phyloP scores from a whole-genome alignment of 345 rosid genomes.

The Raphanus raphanistrum region DNA sequence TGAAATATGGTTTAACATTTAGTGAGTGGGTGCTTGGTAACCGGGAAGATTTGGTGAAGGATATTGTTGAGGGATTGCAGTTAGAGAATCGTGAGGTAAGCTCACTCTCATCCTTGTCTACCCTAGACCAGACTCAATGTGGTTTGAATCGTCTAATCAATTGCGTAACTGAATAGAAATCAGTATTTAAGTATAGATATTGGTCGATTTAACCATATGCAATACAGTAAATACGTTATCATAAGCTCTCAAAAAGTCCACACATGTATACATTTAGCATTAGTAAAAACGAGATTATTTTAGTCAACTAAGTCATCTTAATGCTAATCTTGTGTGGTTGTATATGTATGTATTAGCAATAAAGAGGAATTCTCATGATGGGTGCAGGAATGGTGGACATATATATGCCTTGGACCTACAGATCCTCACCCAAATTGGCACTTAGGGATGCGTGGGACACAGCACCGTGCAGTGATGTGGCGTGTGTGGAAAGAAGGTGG shows the following conservation, averaged over 20 bases:
- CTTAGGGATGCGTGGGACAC: conserved; percentile 96
- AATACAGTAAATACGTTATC: not conserved
- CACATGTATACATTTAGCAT: not conserved
- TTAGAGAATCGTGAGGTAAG: conserved; percentile 83
- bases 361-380: not conserved
- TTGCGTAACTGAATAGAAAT: not conserved
- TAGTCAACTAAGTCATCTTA: not conserved
- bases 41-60: conserved; percentile 92
- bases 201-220: not conserved
- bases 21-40: conserved; percentile 99
- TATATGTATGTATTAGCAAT: not conserved
- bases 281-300: not conserved
- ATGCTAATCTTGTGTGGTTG: not conserved
- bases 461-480: conserved; percentile 98
- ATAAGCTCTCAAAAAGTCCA: not conserved
- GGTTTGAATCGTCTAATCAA: not conserved
- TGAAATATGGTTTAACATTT: conserved; percentile 19
- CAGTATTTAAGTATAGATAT: not conserved
- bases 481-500: conserved; percentile 99
- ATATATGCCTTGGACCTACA: conserved; percentile 95
- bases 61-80: conserved; percentile 68
- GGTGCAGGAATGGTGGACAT: conserved; percentile 96
- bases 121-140: not conserved
- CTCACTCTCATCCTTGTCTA: conserved; percentile 9
- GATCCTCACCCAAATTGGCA: conserved; percentile 99